Conservation (phyloP, 2,329 filamentous ascomycete genomes). For the Beauveria brongniartii region DNA sequence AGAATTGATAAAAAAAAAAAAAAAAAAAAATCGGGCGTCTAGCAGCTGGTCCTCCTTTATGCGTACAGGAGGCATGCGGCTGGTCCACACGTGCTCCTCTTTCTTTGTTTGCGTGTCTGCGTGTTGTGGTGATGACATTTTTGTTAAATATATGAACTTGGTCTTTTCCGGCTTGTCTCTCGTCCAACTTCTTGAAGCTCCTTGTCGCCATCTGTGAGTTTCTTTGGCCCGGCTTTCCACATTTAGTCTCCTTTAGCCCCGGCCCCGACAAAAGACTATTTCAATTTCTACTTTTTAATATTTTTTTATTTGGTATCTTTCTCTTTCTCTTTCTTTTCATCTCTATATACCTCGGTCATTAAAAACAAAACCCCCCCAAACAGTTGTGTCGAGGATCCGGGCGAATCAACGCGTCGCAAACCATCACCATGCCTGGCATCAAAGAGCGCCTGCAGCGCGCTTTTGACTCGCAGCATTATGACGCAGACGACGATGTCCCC, state of each 20-base stretch:
- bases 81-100: constrained; percentile 10
- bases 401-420: not conserved
- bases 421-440: constrained; percentile 8
- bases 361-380: too few species aligned
- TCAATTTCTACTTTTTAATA: not conserved
- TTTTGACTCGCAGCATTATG: constrained; percentile 19
- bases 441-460: constrained; percentile 19
- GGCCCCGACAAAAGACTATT: not conserved
- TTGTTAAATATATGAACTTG: not conserved
- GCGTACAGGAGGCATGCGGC: not conserved
- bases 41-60: not conserved
- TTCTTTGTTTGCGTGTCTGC: not conserved
- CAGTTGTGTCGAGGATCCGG: not conserved
- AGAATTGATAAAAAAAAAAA: not conserved
- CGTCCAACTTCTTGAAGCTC: too few species aligned
- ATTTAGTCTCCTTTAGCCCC: not conserved
- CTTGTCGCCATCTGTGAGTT: not conserved
- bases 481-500: constrained; percentile 26
- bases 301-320: not conserved
- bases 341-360: not conserved
- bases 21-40: not conserved
- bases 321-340: not conserved
- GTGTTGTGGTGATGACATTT: not conserved
- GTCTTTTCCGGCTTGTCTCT: not conserved
- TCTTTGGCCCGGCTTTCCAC: not conserved